Percentiles rank a stretch among this genome's conserved stretches.
Conservation (phyloP, 345 rosid species). For the Citrus glauca region DNA sequence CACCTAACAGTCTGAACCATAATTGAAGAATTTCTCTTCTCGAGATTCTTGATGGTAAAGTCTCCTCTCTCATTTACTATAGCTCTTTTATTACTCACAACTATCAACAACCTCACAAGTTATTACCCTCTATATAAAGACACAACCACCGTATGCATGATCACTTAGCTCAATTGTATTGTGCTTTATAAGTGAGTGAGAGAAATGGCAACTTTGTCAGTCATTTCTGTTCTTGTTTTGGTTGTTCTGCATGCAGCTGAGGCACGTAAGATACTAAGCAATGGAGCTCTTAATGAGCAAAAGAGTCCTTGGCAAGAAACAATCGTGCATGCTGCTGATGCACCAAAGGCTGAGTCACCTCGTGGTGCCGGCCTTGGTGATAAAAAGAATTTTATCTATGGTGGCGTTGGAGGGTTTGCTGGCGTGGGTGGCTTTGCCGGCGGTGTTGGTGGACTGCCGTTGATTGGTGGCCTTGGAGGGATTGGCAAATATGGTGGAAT, state of each 20-base stretch:
- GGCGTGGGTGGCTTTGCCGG: conserved; percentile 75
- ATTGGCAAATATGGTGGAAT: conserved; percentile 48
- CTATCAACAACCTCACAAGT: conserved; percentile 33
- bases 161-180: not conserved
- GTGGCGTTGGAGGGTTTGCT: conserved; percentile 71
- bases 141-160: not conserved
- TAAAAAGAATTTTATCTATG: conserved; percentile 51
- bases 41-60: conserved; percentile 30
- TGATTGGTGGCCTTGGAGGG: conserved; percentile 48
- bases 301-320: conserved; percentile 20
- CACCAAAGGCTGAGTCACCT: conserved; percentile 37
- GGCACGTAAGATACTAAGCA: conserved; percentile 36
- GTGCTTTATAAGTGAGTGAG: not conserved
- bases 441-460: conserved; percentile 50
- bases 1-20: conserved; percentile 28
- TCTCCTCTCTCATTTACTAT: conserved; percentile 16
- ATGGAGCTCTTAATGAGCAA: conserved; percentile 15
- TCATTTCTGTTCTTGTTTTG: conserved; percentile 16
- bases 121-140: conserved; percentile 29
- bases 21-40: conserved; percentile 30
- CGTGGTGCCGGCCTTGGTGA: conserved; percentile 37
- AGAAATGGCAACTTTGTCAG: conserved; percentile 17
- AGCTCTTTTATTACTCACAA: conserved; percentile 37
- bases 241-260: conserved; percentile 28
- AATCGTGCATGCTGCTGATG: conserved; percentile 29